phyloP scores from a whole-genome alignment of 805 yeast species.

The Cyberlindnera euphorbiiphila region DNA sequence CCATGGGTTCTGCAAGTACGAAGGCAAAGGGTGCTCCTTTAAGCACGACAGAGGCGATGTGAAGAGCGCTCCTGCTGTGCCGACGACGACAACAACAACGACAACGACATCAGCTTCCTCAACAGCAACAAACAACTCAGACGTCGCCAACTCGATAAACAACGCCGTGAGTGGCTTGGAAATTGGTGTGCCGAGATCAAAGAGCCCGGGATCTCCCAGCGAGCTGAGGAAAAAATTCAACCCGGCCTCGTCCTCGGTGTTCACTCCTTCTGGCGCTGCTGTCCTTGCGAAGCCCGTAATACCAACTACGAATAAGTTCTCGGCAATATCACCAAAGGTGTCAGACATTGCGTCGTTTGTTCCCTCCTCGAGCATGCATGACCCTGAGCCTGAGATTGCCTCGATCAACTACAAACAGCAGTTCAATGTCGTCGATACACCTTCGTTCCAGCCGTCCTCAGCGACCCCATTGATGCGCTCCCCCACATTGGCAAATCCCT shows the following conservation, averaged over 20 bases:
- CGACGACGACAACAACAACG: conserved; percentile 11
- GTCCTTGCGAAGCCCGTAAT: conserved; percentile 26
- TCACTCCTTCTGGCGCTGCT: conserved; percentile 5
- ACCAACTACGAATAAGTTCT: conserved; percentile 25
- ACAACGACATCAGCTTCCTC: conserved; percentile 10
- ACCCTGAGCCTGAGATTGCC: background rate
- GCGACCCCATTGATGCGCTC: conserved; percentile 5
- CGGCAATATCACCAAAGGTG: conserved; percentile 36
- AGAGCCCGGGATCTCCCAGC: background rate
- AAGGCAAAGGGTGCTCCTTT: conserved; percentile 83
- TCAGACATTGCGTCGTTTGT: conserved; percentile 31
- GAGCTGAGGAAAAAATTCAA: conserved; percentile 43
- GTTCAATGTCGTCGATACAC: conserved; percentile 20
- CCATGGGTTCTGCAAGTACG: conserved; percentile 85
- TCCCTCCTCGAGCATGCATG: conserved; percentile 18
- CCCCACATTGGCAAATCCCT: conserved; percentile 14
- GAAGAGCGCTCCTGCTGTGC: conserved; percentile 5
- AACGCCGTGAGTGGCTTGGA: conserved; percentile 2
- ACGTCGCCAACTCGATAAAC: conserved; percentile 1
- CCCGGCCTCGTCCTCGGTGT: conserved; percentile 38
- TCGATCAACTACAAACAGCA: conserved; percentile 23
- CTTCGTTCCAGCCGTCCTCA: conserved; percentile 32
- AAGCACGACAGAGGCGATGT: conserved; percentile 49
- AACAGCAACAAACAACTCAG: background rate
- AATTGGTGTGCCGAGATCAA: background rate